Base-by-base conservation (phyloP, 495 filamentous ascomycete species). In the Oleoguttula mirabilis region DNA sequence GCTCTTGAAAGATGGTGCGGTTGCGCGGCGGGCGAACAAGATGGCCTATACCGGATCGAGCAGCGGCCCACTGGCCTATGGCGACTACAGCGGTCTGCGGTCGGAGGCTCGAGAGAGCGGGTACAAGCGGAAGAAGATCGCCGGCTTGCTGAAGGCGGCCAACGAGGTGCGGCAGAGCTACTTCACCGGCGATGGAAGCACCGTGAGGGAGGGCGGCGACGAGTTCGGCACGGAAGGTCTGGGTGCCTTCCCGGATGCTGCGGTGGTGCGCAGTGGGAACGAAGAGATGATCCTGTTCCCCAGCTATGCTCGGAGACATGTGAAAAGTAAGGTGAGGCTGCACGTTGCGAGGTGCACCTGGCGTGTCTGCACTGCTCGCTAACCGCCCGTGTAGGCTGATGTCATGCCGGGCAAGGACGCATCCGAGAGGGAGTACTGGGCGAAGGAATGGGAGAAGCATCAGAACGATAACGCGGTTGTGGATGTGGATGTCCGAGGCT, bases 221-320 rank as follows among this genome's bases (percentile, higher is more conserved):
- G 43, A 55, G 21, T 4, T 28, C 3, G 37, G 39, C 15, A 21
- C 24, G 8, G 37, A 45, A 4, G 47, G 34, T 12, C 80, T 82
- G 0, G 82, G 78, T 1, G 70, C 80, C 3, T 94, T 87, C 52
- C 84, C 85, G 1, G 79, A 92, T 50, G 80, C 85, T 14, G 73
- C 79, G 10, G 80, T 94, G 38, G 75, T 80, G 16, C 69, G 76
- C 6, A 80, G 74, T 28, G 87, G 82, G 16, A 75, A 82, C 48
- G 88, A 94, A 62, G 84, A 95, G 65, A 82, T 99, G 76, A 71
- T 96, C 10, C 54, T 96, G 11, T 99, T 95, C 55, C 90, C 90
- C 6, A 88, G 84, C 53, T 92, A 96, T 64, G 82, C 83, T 32
- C 68, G 83, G 58, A 70, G 69, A 53, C 71, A 92, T 60, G 56